Evolutionary conservation across 2,329 filamentous ascomycete genomes (phyloP).

Genomic region (Fusarium sp.): DNA sequence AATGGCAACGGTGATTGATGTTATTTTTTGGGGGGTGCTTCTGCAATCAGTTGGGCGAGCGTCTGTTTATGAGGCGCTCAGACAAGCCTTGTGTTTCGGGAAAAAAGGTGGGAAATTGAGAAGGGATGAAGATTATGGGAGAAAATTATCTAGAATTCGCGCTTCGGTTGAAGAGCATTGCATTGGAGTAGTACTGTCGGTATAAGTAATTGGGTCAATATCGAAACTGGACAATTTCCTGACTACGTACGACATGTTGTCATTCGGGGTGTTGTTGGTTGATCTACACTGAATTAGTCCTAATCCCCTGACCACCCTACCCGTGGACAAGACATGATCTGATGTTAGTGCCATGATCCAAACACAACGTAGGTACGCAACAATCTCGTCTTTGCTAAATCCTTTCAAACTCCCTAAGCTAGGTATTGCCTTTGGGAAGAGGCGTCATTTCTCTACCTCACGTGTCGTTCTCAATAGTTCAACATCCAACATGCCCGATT

Average conservation of each 20-base stretch:
- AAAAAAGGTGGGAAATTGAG: constrained; percentile 23
- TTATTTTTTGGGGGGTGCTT: constrained; percentile 1
- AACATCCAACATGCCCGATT: constrained; percentile 10
- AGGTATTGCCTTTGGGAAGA: too few relatives aligned
- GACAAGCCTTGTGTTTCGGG: constrained; percentile 34
- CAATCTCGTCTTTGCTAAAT: neutral
- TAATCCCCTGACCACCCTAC: neutral
- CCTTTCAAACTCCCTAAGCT: too few relatives aligned
- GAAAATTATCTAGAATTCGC: neutral
- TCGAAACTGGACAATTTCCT: neutral
- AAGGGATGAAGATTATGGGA: constrained; percentile 1
- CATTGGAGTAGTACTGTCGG: constrained; percentile 17
- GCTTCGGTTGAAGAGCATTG: constrained; percentile 16
- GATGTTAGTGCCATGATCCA: neutral
- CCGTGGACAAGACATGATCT: neutral
- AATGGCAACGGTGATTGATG: constrained; percentile 23
- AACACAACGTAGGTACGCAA: neutral
- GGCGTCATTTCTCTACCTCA: too few relatives aligned
- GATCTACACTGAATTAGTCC: neutral
- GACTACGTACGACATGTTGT: neutral
- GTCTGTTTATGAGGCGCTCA: constrained; percentile 41
- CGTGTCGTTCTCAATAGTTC: neutral
- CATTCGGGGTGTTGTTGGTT: neutral
- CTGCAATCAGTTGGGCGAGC: constrained; percentile 21
- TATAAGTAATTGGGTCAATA: constrained; percentile 8